Evolutionary conservation across 2,329 filamentous ascomycete genomes (phyloP).

Genomic region (Aspergillus neotritici): DNA sequence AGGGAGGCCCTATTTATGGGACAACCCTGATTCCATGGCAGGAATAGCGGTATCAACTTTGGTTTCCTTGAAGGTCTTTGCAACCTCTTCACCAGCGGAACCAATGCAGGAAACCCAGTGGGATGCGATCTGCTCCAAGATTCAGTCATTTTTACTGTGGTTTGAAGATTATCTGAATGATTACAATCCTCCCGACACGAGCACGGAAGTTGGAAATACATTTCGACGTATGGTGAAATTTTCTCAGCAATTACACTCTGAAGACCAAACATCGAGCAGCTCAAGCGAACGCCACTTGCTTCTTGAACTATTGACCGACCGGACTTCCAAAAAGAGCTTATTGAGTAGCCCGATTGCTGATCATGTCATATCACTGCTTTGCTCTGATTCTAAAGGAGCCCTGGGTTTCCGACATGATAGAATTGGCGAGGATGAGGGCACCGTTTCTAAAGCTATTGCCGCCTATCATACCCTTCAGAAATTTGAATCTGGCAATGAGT

Average conservation of each 20-base stretch:
- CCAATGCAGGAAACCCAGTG: constrained; percentile 84
- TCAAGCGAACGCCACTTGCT: constrained; percentile 76
- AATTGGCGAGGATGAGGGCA: constrained; percentile 60
- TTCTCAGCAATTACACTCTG: constrained; percentile 60
- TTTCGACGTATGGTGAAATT: constrained; percentile 65
- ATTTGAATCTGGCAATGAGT: constrained; percentile 59
- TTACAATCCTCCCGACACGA: constrained; percentile 53
- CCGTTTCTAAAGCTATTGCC: constrained; percentile 56
- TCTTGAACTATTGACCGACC: constrained; percentile 72
- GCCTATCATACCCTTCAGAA: constrained; percentile 72
- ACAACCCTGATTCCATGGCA: constrained; percentile 68
- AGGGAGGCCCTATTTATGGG: constrained; percentile 59
- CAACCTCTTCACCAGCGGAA: constrained; percentile 67
- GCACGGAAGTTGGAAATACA: constrained; percentile 46
- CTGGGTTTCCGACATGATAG: constrained; percentile 58
- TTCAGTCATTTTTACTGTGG: constrained; percentile 72
- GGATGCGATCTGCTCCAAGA: constrained; percentile 67
- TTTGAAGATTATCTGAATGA: constrained; percentile 62
- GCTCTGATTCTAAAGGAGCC: constrained; percentile 64
- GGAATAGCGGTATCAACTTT: constrained; percentile 75
- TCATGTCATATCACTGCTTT: constrained; percentile 50
- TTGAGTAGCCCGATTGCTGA: constrained; percentile 63
- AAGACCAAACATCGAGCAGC: constrained; percentile 63
- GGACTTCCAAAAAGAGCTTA: constrained; percentile 55
- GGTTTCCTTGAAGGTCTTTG: constrained; percentile 69